A percentile compares a stretch with the other conserved stretches of the same genome.
Conservation (phyloP, 495 filamentous ascomycete species). For the Paragyromitra xinjiangensis region DNA sequence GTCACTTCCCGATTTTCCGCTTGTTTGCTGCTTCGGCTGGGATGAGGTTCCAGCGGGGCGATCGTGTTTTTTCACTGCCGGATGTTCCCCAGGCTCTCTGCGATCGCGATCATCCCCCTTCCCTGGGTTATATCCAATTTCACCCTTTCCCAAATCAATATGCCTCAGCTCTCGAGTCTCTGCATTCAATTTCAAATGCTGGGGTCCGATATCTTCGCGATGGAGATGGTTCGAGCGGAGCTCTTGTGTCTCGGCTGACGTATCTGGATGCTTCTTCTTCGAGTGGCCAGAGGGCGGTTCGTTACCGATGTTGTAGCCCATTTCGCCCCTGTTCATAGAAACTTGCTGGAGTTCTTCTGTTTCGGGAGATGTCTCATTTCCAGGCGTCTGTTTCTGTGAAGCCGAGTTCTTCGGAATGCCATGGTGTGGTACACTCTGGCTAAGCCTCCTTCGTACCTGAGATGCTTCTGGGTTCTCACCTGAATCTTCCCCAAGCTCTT, state of each 20-base stretch:
- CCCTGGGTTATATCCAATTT: constrained; percentile 5
- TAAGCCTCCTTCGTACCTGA: not conserved
- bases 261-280: constrained; percentile 13
- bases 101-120: constrained; percentile 12
- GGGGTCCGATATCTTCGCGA: not conserved
- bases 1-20: not conserved
- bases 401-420: not conserved
- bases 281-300: not conserved
- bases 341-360: not conserved
- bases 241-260: constrained; percentile 2
- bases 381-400: not conserved
- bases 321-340: not conserved
- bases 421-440: not conserved
- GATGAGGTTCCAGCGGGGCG: not conserved
- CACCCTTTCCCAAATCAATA: constrained; percentile 2
- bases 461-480: constrained; percentile 14
- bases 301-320: not conserved
- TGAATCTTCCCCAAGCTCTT: constrained; percentile 3
- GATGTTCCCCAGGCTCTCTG: not conserved
- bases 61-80: not conserved
- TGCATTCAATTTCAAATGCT: not conserved
- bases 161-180: constrained; percentile 22
- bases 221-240: not conserved
- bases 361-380: not conserved
- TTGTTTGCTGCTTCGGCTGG: not conserved